A percentile compares a stretch with the other conserved stretches of the same genome.
phyloP scores from a whole-genome alignment of 306 rosid genomes.

The Vigna angularis region DNA sequence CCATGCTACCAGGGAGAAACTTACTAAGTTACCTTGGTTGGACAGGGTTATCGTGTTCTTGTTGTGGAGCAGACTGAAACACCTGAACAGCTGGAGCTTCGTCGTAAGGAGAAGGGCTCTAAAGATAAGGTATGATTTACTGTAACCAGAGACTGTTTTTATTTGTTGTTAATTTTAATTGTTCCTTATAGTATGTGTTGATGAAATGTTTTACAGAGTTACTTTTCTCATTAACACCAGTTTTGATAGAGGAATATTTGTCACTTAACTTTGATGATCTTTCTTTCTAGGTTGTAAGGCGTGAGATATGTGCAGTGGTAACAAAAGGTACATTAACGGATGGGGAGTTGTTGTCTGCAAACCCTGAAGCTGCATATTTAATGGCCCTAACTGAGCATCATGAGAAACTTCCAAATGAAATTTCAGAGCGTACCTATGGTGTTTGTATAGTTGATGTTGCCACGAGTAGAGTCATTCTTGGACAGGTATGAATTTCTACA shows the following conservation, averaged over 20 bases:
- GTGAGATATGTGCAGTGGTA: constrained; percentile 94
- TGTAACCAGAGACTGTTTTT: constrained; percentile 24
- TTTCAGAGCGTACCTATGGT: constrained; percentile 65
- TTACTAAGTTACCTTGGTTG: constrained; percentile 45
- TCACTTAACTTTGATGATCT: constrained; percentile 26
- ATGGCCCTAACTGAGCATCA: constrained; percentile 83
- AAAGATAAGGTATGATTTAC: constrained; percentile 76
- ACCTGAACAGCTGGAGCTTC: constrained; percentile 88
- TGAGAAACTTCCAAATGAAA: constrained; percentile 53
- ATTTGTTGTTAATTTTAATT: background rate
- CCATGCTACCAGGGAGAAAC: constrained; percentile 41
- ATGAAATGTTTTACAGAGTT: constrained; percentile 6
- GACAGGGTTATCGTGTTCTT: constrained; percentile 93
- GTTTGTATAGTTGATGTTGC: constrained; percentile 86
- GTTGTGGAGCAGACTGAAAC: constrained; percentile 99
- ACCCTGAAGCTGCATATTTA: constrained; percentile 84
- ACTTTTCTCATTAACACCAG: constrained; percentile 15
- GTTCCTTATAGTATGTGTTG: constrained; percentile 16
- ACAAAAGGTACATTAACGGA: constrained; percentile 90
- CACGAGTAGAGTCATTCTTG: constrained; percentile 81
- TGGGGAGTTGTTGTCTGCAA: constrained; percentile 82
- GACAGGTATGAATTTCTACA: constrained; percentile 71
- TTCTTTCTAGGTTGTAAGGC: constrained; percentile 81
- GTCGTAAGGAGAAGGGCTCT: constrained; percentile 88
- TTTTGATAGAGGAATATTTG: constrained; percentile 30